Evolutionary conservation across 2,329 filamentous ascomycete genomes (phyloP), one percentile per base, ranked within the genome.

Genomic region (Stagonosporopsis tanaceti): DNA sequence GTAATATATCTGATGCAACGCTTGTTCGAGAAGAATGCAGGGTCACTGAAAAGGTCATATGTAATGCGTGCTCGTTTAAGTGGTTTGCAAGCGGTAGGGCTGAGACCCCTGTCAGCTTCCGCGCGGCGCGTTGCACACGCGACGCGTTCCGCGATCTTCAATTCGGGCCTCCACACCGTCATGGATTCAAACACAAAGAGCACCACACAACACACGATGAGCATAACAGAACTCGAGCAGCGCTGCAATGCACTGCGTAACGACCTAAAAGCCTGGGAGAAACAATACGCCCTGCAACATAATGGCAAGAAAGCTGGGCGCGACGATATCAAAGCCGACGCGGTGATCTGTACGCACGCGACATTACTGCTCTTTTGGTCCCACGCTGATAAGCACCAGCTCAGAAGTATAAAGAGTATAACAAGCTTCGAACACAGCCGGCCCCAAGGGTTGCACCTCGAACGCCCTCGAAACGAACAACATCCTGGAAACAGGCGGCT

Each of bases 181-280:
- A 52, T 59, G 34, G 34, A 40, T 32, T 52, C 56, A 46, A 50
- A 37, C 32, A 24, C 34, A 47, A 50, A 32, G 24, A 47, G 32
- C 39, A 57, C 53, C 52, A 63, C 53, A 59, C 44, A 59, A 45
- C 48, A 27, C 57, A 63, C 59, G 44, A 76, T 75, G 71, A 68
- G 65, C 57, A 64, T 62, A 53, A 57, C 64, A 28, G 68, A 71
- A 6, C 40, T 69, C 14, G 67, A 75, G 45, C 59, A 75, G 87
- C 95, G 68, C 95, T 99, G 78, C 92, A 97, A 84, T 94, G 89
- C 80, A 95, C 78, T 93, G n/a, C 85, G 89, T n/a, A 77, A 80
- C 35, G 87, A 91, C 61, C 78, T 94, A 45, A 94, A 94, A 76
- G 75, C 76, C 63, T 95, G 90, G 87, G 91, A 95, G 72, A 86